Evolutionary conservation across 768 basidiomycete species (phyloP).

Genomic region (Imleria badia): DNA sequence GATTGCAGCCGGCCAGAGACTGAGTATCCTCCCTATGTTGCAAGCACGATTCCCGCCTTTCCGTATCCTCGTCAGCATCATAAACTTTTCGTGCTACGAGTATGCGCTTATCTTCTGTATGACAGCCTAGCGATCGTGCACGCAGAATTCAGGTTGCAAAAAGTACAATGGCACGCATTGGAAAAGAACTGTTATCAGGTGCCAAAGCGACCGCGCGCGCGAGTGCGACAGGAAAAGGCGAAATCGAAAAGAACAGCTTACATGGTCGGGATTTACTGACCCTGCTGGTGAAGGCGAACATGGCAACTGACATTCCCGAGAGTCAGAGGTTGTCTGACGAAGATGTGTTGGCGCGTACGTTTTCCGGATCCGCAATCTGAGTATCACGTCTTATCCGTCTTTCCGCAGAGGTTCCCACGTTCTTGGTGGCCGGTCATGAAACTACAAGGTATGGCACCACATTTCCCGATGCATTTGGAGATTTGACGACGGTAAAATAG

Average conservation of each 20-base stretch:
- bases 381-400: neutral
- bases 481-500: neutral
- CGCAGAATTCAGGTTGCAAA: slow-evolving; percentile 29
- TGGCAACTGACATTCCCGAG: slow-evolving; percentile 56
- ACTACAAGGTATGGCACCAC: slow-evolving; percentile 44
- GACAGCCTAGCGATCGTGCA: slow-evolving; percentile 23
- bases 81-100: neutral
- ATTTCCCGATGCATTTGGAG: neutral
- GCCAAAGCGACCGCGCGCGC: slow-evolving; percentile 44
- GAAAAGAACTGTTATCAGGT: slow-evolving; percentile 43
- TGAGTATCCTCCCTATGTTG: slow-evolving; percentile 29
- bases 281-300: slow-evolving; percentile 61
- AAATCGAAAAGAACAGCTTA: slow-evolving; percentile 35
- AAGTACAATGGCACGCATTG: slow-evolving; percentile 49
- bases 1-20: neutral
- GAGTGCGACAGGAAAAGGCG: slow-evolving; percentile 25
- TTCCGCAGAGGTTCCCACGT: slow-evolving; percentile 55
- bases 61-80: slow-evolving; percentile 38
- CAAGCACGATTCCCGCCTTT: slow-evolving; percentile 38
- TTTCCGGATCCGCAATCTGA: neutral
- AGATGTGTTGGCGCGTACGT: slow-evolving; percentile 57
- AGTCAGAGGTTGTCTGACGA: slow-evolving; percentile 57
- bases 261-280: slow-evolving; percentile 57
- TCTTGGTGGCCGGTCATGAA: slow-evolving; percentile 59
- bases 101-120: neutral